Conservation (phyloP, 805 yeast genomes). For the Yarrowia sp. region DNA sequence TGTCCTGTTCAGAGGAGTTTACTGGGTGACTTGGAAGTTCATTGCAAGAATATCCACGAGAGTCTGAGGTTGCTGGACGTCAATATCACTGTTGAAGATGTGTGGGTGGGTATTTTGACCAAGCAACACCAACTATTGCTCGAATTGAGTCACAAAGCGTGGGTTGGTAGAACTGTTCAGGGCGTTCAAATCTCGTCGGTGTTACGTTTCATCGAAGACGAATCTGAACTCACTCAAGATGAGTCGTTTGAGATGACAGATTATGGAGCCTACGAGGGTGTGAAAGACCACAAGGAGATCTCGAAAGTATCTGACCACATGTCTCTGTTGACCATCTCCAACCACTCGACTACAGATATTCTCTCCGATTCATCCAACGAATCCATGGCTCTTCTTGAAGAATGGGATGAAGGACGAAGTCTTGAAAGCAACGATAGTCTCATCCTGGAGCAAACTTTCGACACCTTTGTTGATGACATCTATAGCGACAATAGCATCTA, state of each 20-base stretch:
- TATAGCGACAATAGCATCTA: background rate
- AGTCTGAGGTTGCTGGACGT: background rate
- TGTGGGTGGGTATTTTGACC: background rate
- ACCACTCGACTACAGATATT: background rate
- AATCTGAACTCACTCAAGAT: slow-evolving; percentile 1
- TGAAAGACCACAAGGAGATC: background rate
- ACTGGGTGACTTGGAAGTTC: background rate
- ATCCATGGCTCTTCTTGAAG: slow-evolving; percentile 14
- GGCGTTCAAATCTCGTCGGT: background rate
- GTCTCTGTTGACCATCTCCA: slow-evolving; percentile 8
- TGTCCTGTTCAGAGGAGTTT: slow-evolving; percentile 13
- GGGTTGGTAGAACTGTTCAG: background rate
- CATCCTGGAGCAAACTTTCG: slow-evolving; percentile 13
- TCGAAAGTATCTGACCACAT: background rate
- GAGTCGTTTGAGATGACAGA: slow-evolving; percentile 27
- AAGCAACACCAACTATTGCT: background rate
- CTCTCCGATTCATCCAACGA: slow-evolving; percentile 10
- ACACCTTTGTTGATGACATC: slow-evolving; percentile 6
- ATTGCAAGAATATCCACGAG: slow-evolving; percentile 13
- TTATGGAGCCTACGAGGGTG: background rate
- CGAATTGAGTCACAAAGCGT: background rate
- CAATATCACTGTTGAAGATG: background rate
- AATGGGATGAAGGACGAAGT: background rate
- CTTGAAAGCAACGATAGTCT: background rate
- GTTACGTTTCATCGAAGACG: background rate